These are phyloP conservation scores for Trichophyton schoenleinii DNA, from an alignment of 2,329 filamentous ascomycete species.

Conservation along the genomic window DNA sequence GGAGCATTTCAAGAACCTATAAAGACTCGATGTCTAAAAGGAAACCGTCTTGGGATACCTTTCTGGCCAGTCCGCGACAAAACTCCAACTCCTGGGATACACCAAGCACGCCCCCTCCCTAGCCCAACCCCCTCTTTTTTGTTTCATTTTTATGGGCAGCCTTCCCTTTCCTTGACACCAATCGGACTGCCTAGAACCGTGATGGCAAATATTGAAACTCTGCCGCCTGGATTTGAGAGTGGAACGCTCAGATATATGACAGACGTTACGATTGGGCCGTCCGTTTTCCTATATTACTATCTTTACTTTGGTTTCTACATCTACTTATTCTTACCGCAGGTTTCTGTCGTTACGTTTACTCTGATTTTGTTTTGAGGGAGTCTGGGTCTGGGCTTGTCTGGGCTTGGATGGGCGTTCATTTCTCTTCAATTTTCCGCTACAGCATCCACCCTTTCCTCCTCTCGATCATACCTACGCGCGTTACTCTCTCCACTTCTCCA, in stretches of 20 bases:
- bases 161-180: background rate
- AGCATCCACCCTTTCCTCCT: background rate
- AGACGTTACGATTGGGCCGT: background rate
- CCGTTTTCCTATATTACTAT: background rate
- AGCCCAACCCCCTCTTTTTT: background rate
- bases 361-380: slow-evolving; percentile 6
- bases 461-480: background rate
- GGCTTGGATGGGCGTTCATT: slow-evolving; percentile 13
- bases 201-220: background rate
- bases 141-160: background rate
- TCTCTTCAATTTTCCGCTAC: slow-evolving; percentile 10
- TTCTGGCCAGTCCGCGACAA: slow-evolving; percentile 3
- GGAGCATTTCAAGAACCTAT: slow-evolving; percentile 60
- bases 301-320: background rate
- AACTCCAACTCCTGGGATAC: background rate
- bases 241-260: background rate
- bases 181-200: background rate
- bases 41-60: background rate
- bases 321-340: background rate
- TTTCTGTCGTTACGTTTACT: background rate
- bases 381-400: slow-evolving; percentile 13
- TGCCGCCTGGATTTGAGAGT: background rate
- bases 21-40: slow-evolving; percentile 5
- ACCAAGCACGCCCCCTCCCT: background rate
- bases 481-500: background rate